Evolutionary conservation across 441 rosid genomes (phyloP), one percentile per base, ranked within the genome.

Genomic region (Aleurites moluccanus): DNA sequence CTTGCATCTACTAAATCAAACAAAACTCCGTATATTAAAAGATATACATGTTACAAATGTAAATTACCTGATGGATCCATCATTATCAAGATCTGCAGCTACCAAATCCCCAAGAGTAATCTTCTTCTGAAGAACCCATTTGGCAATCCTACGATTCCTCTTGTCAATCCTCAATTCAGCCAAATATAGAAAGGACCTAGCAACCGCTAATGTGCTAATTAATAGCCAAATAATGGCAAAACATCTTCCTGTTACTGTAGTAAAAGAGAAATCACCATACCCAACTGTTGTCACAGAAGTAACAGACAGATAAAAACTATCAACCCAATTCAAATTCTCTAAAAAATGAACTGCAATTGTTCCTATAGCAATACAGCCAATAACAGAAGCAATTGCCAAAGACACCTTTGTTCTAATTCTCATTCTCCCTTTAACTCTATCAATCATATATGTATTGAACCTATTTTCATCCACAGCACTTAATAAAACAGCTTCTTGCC

Each of bases 231-330:
- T 11, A 60, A 86, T 65, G 11, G 96, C 96, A 55, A 91, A 91
- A 80, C 88, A 83, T 78, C 93, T 85, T 65, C 92, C 90, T 27
- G 52, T 47, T 7, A 76, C 0, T 0, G 93, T 88, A 1, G 70
- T 67, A 77, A 91, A 91, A 60, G 89, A 79, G 8, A 64, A 86
- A 78, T 91, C 92, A n/a, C 96, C 93, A 44, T 89, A 91, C 8
- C 96, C 96, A 0, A 91, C 93, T 0, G 92, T 91, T 10, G 91
- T 91, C 27, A 91, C 93, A 0, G 89, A 91, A 13, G 89, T 91
- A 44, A 90, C 90, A 10, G 91, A 81, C 23, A 91, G 83, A 77
- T 89, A 89, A 49, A 91, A 78, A 64, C 93, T 89, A 67, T 91
- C 87, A 42, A 88, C 88, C 96, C 91, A 91, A 25, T 18, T 72